These are phyloP conservation scores for Backusella macrospora DNA, from an alignment of 192 early-diverging fungal genomes.

Conservation along the genomic window DNA sequence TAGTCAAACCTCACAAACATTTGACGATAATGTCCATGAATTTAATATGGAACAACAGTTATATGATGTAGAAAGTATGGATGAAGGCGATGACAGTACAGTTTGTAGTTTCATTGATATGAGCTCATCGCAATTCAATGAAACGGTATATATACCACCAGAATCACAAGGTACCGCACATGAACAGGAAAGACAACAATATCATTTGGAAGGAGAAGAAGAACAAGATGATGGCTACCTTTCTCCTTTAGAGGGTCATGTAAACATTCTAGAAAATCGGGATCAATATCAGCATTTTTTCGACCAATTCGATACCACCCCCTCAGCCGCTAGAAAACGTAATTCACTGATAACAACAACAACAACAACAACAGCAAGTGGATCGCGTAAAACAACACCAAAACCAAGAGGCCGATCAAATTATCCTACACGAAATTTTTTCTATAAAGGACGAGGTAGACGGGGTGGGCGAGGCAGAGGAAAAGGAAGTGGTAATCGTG, in stretches of 20 bases:
- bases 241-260: neutral
- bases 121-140: conserved; percentile 5
- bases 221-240: neutral
- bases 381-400: neutral
- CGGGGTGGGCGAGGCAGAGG: too few species aligned
- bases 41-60: neutral
- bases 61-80: neutral
- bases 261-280: neutral
- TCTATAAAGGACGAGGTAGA: too few species aligned
- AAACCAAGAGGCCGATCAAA: too few species aligned
- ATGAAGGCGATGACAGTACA: neutral
- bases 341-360: too few species aligned
- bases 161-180: too few species aligned
- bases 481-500: too few species aligned
- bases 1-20: neutral
- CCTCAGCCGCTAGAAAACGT: neutral
- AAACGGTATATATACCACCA: neutral
- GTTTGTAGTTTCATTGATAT: neutral
- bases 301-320: neutral
- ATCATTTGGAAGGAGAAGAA: too few species aligned
- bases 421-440: too few species aligned
- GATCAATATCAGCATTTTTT: neutral
- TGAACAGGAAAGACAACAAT: too few species aligned
- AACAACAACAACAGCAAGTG: neutral
- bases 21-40: neutral